Percentiles rank a stretch among this genome's conserved stretches.
Evolutionary conservation across 1,284 basidiomycete species (phyloP).

Genomic region (Irpex sp.): DNA sequence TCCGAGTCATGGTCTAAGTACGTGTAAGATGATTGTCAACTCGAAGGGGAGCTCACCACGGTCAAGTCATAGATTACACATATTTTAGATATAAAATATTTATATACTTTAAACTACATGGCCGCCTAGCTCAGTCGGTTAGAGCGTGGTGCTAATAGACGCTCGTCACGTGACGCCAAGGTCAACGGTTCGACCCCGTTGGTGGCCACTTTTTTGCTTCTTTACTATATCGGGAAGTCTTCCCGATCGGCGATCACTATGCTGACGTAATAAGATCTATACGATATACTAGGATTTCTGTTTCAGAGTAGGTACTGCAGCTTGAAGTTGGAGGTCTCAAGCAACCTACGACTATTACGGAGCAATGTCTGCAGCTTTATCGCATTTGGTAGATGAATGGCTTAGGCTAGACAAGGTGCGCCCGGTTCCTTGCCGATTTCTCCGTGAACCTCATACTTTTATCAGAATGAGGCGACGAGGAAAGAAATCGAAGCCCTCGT

Average conservation of each 20-base stretch:
- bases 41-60: too few species aligned
- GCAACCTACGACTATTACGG: too few species aligned
- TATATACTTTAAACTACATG: background rate
- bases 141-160: background rate
- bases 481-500: constrained; percentile 10
- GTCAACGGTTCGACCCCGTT: background rate
- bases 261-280: too few species aligned
- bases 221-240: background rate
- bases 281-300: too few species aligned
- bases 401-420: constrained; percentile 11
- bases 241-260: too few species aligned
- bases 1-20: too few species aligned
- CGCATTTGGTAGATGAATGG: constrained; percentile 11
- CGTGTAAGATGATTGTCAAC: too few species aligned
- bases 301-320: too few species aligned
- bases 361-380: background rate
- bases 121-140: background rate
- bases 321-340: too few species aligned
- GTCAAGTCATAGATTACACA: too few species aligned
- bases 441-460: background rate
- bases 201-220: background rate
- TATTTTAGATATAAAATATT: background rate
- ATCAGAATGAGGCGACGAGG: constrained; percentile 8
- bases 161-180: background rate
- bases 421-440: background rate